Evolutionary conservation across 2,329 filamentous ascomycete genomes (phyloP), one percentile per base, ranked within the genome.

Genomic region (Paecilomyces sp.): DNA sequence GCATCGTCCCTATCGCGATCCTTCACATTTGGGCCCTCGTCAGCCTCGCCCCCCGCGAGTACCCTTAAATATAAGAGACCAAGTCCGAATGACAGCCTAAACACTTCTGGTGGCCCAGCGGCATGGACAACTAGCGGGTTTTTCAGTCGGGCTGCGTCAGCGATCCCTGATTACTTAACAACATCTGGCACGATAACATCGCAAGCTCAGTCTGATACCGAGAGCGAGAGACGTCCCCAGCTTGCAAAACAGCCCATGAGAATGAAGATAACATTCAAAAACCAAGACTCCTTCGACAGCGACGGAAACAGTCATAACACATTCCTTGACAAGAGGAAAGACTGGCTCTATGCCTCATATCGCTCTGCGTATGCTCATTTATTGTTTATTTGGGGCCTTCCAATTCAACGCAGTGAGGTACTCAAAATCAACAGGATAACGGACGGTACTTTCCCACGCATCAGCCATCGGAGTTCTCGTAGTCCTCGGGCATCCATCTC

Each of bases 381-480:
- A 58, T 76, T 88, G 3, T 80, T 80, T n/a, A 79, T 81, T 8
- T 87, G 85, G 85, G 79, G 79, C 12, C 64, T 88, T 11, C 74
- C 79, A 12, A 76, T 83, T 24, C 76, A 82, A 63, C 78, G 80
- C 56, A 80, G 81, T 13, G 85, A 88, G 68, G 74, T 88, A 1
- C 74, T 86, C 28, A 86, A 85, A 64, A 82, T 83, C 60, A 80
- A 82, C 56, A 77, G 77, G 0, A 66, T 78, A 4, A 69, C 73
- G 9, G 70, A 75, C 59, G 73, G 72, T 36, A 56, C 58, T n/a
- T 66, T 69, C 31, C 33, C 61, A 56, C 61, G 59, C 30, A 57
- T 61, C 31, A 64, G 62, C 41, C 64, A 66, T 28, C 64, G 65
- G 64, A 66, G 66, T 52, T 67, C 68, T 55, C 66, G 59, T 31